Evolutionary conservation across 306 rosid genomes (phyloP).

Genomic region (Canavalia ensiformis): DNA sequence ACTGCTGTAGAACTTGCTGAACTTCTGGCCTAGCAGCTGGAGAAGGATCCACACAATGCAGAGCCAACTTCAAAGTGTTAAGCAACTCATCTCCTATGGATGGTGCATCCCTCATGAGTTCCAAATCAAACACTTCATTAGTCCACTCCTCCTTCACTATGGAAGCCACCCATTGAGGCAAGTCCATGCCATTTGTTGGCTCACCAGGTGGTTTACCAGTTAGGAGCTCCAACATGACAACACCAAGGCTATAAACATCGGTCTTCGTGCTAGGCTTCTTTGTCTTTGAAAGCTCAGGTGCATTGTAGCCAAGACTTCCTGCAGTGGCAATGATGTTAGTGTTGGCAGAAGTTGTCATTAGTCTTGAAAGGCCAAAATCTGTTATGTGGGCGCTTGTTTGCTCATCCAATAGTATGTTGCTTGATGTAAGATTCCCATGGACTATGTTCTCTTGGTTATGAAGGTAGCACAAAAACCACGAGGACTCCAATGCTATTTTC

Average conservation of each 20-base stretch:
- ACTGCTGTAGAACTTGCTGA: conserved; percentile 78
- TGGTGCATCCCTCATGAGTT: conserved; percentile 78
- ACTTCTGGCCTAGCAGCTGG: conserved; percentile 82
- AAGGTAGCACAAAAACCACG: conserved; percentile 66
- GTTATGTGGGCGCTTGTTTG: conserved; percentile 74
- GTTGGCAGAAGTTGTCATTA: conserved; percentile 84
- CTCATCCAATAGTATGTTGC: conserved; percentile 77
- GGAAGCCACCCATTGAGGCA: conserved; percentile 95
- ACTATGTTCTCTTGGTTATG: conserved; percentile 70
- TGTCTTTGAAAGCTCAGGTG: conserved; percentile 86
- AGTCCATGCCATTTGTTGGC: conserved; percentile 80
- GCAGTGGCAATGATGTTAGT: conserved; percentile 87
- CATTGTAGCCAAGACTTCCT: conserved; percentile 84
- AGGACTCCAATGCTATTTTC: conserved; percentile 78
- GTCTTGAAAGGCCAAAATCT: conserved; percentile 83
- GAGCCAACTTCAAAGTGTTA: conserved; percentile 82
- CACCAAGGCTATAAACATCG: conserved; percentile 81
- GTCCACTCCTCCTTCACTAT: conserved; percentile 92
- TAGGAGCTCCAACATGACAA: conserved; percentile 81
- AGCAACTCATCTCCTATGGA: conserved; percentile 75
- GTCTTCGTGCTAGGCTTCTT: conserved; percentile 64
- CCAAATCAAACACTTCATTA: conserved; percentile 92
- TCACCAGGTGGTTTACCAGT: conserved; percentile 89
- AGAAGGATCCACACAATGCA: conserved; percentile 94
- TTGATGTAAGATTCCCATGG: conserved; percentile 86